Base-by-base conservation (phyloP, 345 rosid species). In the Leavenworthia alabamica region DNA sequence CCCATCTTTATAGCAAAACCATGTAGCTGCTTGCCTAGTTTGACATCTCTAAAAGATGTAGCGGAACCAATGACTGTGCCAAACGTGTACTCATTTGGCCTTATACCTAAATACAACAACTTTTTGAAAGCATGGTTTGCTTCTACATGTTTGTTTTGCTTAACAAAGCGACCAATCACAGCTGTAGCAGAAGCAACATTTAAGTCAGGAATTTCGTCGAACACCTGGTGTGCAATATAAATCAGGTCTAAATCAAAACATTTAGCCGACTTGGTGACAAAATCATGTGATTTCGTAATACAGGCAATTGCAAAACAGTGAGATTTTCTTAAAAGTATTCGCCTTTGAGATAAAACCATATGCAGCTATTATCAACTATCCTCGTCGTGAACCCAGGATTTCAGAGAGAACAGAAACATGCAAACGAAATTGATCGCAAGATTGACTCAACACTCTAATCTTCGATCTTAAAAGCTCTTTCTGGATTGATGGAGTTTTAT, bases 71-170 rank as follows among this genome's bases (percentile, higher is more conserved):
- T 62, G 19, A 84, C 76, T 0, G 91, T 77, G 40, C 88, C 84
- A 54, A 85, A 88, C 1, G 96, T 90, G 77, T 76, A 88, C 58
- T 88, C 86, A 61, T 72, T 87, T 8, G 94, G 96, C 40, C 80
- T 81, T 27, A 87, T 78, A 9, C 78, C 60, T 70, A 74, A 23
- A 24, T 17, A 62, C 26, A 85, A 63, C 79, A 85, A 69, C 55
- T 77, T 76, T 17, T 80, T 71, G 68, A 90, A 90, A 16, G 80
- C 61, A 35, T 43, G 32, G 8, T 50, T 37, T 29, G 88, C 90
- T 33, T 85, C 85, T 15, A 63, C 70, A 44, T 82, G 69, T 6
- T 70, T 75, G 9, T 70, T 54, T 14, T 66, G 75, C 76, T 73
- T 73, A 31, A 78, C 75, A 53, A 77, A 71, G 60, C 62, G 74